Conservation (phyloP, 176 grass and related monocot genomes). For the Zea luxurians region DNA sequence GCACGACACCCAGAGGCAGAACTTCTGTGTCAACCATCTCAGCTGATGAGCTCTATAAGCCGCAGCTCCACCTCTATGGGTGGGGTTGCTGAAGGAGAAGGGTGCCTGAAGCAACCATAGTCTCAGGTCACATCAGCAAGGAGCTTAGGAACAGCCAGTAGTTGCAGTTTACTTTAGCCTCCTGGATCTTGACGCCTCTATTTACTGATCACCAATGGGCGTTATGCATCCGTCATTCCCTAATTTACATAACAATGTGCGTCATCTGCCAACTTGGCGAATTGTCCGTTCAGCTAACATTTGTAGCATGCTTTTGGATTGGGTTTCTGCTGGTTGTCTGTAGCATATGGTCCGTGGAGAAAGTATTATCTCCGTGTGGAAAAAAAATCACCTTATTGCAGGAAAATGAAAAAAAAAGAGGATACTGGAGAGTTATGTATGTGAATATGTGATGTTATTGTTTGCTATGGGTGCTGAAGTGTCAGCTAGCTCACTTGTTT, state of each 20-base stretch:
- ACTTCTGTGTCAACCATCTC: slow-evolving; percentile 62
- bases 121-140: slow-evolving; percentile 43
- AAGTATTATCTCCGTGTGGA: slow-evolving; percentile 35
- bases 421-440: slow-evolving; percentile 5
- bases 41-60: slow-evolving; percentile 37
- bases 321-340: slow-evolving; percentile 50
- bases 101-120: slow-evolving; percentile 46
- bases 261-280: slow-evolving; percentile 9
- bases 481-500: no score
- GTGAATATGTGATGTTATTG: slow-evolving; percentile 1
- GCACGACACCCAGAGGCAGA: slow-evolving; percentile 69
- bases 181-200: slow-evolving; percentile 42
- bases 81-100: slow-evolving; percentile 44
- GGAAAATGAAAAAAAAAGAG: slow-evolving; percentile 2
- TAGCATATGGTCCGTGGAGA: slow-evolving; percentile 52
- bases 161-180: slow-evolving; percentile 49
- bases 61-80: slow-evolving; percentile 28
- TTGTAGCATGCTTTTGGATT: slow-evolving; percentile 45
- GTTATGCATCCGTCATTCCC: slow-evolving; percentile 4
- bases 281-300: slow-evolving; percentile 31
- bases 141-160: slow-evolving; percentile 45
- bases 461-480: not conserved
- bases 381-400: not conserved
- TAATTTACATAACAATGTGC: slow-evolving; percentile 30
- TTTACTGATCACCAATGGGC: slow-evolving; percentile 36